Percentiles rank a stretch among this genome's conserved stretches.
Conservation (phyloP, 169 alveolate species). For the Eimeria acervulina region DNA sequence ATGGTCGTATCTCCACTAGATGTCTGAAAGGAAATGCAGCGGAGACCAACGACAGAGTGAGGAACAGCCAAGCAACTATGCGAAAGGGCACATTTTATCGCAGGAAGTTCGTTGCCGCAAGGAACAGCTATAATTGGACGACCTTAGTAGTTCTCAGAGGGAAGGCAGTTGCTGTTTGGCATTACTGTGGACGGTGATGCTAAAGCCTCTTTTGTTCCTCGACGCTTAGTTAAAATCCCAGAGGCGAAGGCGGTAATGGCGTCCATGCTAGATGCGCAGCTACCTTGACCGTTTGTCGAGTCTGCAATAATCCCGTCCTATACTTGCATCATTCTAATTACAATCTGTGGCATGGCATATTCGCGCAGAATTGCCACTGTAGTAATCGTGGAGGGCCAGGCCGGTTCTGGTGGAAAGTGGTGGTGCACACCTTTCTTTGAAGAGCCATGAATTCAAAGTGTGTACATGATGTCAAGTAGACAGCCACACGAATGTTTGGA, state of each 20-base stretch:
- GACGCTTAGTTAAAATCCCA: not conserved
- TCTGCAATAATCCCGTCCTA: not conserved
- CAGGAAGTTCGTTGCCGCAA: not conserved
- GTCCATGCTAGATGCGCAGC: not conserved
- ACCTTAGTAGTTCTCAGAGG: not conserved
- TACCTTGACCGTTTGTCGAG: not conserved
- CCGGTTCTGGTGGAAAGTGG: not conserved
- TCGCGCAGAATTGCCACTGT: not conserved
- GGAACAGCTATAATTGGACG: not conserved
- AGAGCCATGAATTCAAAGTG: not conserved
- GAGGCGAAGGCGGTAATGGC: not conserved
- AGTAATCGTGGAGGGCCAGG: not conserved
- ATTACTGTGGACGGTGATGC: not conserved
- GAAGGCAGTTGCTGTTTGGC: not conserved
- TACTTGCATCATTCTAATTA: not conserved
- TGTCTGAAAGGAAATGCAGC: not conserved
- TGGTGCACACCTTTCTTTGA: not conserved
- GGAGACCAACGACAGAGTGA: too few species aligned
- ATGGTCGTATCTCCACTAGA: not conserved
- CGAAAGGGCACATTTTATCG: not conserved
- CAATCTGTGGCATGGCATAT: not conserved
- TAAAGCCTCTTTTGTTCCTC: not conserved
- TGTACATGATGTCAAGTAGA: not conserved
- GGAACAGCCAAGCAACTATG: not conserved
- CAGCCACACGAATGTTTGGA: not conserved